These are phyloP conservation scores for Rhinocladiella similis DNA, from an alignment of 2,329 filamentous ascomycete genomes.

Conservation along the genomic window DNA sequence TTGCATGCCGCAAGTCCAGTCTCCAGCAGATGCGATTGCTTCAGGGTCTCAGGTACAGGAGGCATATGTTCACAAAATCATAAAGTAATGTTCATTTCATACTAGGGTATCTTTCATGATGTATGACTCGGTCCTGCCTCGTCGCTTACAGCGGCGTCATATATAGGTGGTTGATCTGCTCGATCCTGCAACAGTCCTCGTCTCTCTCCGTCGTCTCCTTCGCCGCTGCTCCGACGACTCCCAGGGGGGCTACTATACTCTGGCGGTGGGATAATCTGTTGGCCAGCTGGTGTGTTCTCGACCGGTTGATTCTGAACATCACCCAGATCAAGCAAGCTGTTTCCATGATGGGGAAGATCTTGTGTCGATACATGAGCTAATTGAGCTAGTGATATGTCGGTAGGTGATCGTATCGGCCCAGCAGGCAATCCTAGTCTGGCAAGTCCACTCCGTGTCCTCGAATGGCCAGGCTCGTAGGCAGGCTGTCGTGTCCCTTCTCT, in stretches of 20 bases:
- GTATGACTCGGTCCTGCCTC: constrained; percentile 25
- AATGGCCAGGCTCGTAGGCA: constrained; percentile 62
- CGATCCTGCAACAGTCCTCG: constrained; percentile 41
- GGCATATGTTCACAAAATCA: neutral
- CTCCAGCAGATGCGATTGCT: too few species aligned
- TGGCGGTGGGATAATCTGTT: constrained; percentile 65
- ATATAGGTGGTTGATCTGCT: constrained; percentile 69
- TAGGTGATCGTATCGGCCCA: constrained; percentile 84
- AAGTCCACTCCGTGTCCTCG: constrained; percentile 74
- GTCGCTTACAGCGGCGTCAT: constrained; percentile 68
- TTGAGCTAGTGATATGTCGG: constrained; percentile 91
- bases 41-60: too few species aligned
- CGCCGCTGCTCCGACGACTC: constrained; percentile 59
- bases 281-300: constrained; percentile 47
- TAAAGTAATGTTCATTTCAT: constrained; percentile 21
- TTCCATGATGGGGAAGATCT: constrained; percentile 58
- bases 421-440: constrained; percentile 67
- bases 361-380: constrained; percentile 69
- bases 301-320: constrained; percentile 29
- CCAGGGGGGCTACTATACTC: constrained; percentile 63
- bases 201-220: constrained; percentile 54
- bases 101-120: constrained; percentile 29
- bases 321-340: constrained; percentile 62
- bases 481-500: constrained; percentile 53
- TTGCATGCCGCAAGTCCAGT: neutral